A percentile compares a stretch with the other conserved stretches of the same genome.
phyloP scores from a whole-genome alignment of 2,329 filamentous ascomycete species.

The Cladosporium colombiae region DNA sequence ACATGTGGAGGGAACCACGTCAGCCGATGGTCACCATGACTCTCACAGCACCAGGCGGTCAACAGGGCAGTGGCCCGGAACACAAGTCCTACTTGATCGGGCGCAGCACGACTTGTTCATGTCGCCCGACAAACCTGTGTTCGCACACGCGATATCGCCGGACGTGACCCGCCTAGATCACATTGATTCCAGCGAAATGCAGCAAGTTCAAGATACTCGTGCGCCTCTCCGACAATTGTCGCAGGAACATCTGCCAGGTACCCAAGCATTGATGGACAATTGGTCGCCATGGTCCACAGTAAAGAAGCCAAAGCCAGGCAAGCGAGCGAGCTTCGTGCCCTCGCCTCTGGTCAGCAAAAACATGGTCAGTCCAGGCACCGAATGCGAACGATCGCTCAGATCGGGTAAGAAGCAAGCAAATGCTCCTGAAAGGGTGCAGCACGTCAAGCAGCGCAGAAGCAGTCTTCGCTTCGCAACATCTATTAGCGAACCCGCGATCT shows the following conservation, averaged over 20 bases:
- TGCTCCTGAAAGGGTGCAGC: constrained; percentile 7
- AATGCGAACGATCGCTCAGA: not conserved
- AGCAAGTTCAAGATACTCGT: constrained; percentile 15
- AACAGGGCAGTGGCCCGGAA: constrained; percentile 30
- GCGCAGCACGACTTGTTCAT: constrained; percentile 34
- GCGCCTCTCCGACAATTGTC: constrained; percentile 26
- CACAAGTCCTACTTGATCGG: constrained; percentile 33
- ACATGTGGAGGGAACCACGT: not conserved
- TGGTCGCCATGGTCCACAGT: constrained; percentile 44
- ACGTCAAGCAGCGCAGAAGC: constrained; percentile 24
- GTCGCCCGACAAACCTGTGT: constrained; percentile 33
- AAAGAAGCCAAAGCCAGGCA: constrained; percentile 38
- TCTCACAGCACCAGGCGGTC: not conserved
- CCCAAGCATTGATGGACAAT: constrained; percentile 47
- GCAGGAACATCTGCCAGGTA: constrained; percentile 40
- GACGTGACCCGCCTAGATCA: constrained; percentile 31
- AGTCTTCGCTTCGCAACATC: constrained; percentile 31
- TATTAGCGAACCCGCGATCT: constrained; percentile 23
- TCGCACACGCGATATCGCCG: constrained; percentile 33
- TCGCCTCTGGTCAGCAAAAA: not conserved
- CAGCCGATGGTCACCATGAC: not conserved
- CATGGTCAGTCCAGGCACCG: not conserved
- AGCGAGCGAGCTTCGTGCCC: constrained; percentile 13
- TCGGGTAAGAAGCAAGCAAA: constrained; percentile 4
- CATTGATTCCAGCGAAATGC: not conserved